Evolutionary conservation across 805 yeast genomes (phyloP), one percentile per base, ranked within the genome.

Genomic region (Yamadazyma kitorensis): DNA sequence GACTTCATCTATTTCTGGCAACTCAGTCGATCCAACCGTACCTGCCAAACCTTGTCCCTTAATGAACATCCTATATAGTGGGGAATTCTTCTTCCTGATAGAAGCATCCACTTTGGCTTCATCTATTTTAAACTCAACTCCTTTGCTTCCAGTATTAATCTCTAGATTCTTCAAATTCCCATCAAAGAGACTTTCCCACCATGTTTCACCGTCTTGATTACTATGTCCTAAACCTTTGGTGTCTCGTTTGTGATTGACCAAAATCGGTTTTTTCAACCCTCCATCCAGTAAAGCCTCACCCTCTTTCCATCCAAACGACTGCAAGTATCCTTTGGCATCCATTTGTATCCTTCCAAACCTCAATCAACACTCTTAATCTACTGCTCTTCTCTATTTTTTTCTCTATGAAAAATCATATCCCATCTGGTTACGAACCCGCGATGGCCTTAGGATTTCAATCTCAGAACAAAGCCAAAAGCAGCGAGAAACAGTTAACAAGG

Each of bases 181-280:
- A 58, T 91, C 97, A 63, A 93, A 93, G 28, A 91, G 68, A 44
- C 86, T 73, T 47, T 91, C 98, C 98, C 98, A 91, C 98, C 98
- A 91, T 29, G 86, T 82, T 44, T 86, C 95, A 11, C 80, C 75
- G 45, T 86, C 93, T 29, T 37, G 31, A 16, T 74, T 72, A 17
- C 76, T 80, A 52, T 83, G 82, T 0, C 98, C 98, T 17, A 91
- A 69, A 7, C 98, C 98, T 53, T 87, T 88, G 38, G 79, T 80
- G 52, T 91, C 96, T 47, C 79, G 81, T 60, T 93, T 88, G 52
- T 91, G 97, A 45, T 82, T 83, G 36, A 93, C 96, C 41, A 91
- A 59, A 26, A 91, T 78, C 0, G 98, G 98, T 47, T 79, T 86
- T 48, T 73, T 78, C 33, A 91, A 58, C 0, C 96, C 94, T 3